phyloP scores from a whole-genome alignment of 768 basidiomycete species.

The Amanita pseudoporphyria region DNA sequence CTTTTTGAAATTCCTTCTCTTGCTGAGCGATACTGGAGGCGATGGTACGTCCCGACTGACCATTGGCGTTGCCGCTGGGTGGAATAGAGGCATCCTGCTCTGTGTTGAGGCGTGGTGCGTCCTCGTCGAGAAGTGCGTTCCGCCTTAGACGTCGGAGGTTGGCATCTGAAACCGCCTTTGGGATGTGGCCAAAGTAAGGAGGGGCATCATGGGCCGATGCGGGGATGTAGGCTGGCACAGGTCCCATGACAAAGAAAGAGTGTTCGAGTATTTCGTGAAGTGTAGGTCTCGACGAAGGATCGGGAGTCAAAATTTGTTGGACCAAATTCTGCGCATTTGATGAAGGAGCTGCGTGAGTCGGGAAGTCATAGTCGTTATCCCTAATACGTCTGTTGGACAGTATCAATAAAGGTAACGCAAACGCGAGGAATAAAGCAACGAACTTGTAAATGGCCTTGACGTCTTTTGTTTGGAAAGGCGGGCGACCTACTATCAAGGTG shows the following conservation, averaged over 20 bases:
- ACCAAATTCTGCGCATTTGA: conserved; percentile 69
- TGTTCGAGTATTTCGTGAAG: conserved; percentile 81
- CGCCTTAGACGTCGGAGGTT: conserved; percentile 68
- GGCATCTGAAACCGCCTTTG: conserved; percentile 43
- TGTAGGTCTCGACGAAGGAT: conserved; percentile 75
- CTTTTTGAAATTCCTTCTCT: conserved; percentile 95
- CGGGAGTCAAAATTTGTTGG: conserved; percentile 73
- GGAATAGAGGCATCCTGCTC: neutral
- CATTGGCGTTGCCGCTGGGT: neutral
- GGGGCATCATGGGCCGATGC: conserved; percentile 62
- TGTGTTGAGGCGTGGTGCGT: conserved; percentile 30
- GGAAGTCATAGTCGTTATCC: conserved; percentile 91
- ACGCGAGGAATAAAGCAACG: conserved; percentile 16
- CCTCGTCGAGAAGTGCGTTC: conserved; percentile 54
- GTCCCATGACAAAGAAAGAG: conserved; percentile 73
- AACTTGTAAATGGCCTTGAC: conserved; percentile 95
- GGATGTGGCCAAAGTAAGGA: conserved; percentile 70
- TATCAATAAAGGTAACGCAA: neutral
- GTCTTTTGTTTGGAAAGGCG: conserved; percentile 97
- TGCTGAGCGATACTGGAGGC: conserved; percentile 67
- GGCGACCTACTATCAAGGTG: conserved; percentile 88
- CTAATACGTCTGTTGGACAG: conserved; percentile 63
- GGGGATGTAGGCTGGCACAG: conserved; percentile 76
- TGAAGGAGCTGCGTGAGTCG: conserved; percentile 64
- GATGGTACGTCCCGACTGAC: conserved; percentile 26